These are phyloP conservation scores for Gossypium ekmanianum DNA, from an alignment of 345 rosid genomes.

Conservation along the genomic window DNA sequence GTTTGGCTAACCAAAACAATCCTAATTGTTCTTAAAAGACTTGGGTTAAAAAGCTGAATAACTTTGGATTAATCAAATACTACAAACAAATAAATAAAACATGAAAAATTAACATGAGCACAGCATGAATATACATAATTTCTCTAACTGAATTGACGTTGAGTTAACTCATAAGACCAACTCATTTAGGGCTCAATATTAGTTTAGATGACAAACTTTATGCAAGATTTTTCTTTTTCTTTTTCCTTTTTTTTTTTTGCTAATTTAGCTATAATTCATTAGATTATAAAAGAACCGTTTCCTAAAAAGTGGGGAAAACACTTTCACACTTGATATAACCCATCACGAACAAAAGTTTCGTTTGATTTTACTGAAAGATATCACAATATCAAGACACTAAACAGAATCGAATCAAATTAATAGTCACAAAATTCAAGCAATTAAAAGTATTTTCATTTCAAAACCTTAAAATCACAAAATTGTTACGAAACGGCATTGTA, in stretches of 20 bases:
- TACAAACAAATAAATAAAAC: too few relatives aligned
- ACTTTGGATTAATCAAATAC: too few relatives aligned
- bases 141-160: too few relatives aligned
- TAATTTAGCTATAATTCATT: neutral
- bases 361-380: neutral
- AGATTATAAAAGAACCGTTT: neutral
- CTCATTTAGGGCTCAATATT: too few relatives aligned
- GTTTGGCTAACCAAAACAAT: neutral
- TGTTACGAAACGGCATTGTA: neutral
- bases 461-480: constrained; percentile 5
- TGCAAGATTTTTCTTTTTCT: too few relatives aligned
- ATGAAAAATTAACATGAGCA: too few relatives aligned
- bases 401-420: neutral
- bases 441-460: neutral
- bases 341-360: neutral
- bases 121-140: too few relatives aligned
- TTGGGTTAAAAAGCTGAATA: too few relatives aligned
- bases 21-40: neutral
- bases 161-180: too few relatives aligned
- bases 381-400: neutral
- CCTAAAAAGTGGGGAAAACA: neutral
- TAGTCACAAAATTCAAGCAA: neutral
- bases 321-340: neutral
- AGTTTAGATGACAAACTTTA: too few relatives aligned
- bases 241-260: too few relatives aligned